Conservation (phyloP, 2,329 filamentous ascomycete genomes). For the Metarhizium robertsii region DNA sequence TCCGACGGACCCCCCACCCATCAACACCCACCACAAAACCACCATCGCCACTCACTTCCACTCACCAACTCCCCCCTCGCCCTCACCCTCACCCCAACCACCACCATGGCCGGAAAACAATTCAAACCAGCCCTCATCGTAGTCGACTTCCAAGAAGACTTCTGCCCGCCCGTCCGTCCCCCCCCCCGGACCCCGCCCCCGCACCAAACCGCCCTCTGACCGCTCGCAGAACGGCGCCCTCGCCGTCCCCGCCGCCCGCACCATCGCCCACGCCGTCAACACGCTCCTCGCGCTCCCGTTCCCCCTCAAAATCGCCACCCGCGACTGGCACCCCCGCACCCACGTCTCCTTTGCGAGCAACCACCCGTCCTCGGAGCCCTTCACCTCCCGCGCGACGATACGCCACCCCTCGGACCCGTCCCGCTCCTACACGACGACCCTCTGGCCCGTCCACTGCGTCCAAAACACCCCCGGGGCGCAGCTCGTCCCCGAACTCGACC, state of each 20-base stretch:
- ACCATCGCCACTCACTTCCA: background rate
- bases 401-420: slow-evolving; percentile 53
- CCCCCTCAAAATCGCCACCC: slow-evolving; percentile 68
- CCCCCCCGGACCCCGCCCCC: background rate
- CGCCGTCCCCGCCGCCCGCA: slow-evolving; percentile 64
- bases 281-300: slow-evolving; percentile 64
- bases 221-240: slow-evolving; percentile 64
- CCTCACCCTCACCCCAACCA: background rate
- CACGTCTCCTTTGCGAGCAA: slow-evolving; percentile 88
- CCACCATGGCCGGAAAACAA: slow-evolving; percentile 1
- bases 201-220: too few species aligned
- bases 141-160: slow-evolving; percentile 90
- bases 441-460: slow-evolving; percentile 92
- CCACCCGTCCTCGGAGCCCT: slow-evolving; percentile 60
- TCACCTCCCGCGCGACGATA: slow-evolving; percentile 55
- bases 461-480: slow-evolving; percentile 62
- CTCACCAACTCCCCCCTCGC: background rate
- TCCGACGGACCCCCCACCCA: too few species aligned
- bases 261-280: slow-evolving; percentile 65
- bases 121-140: slow-evolving; percentile 53
- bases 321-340: slow-evolving; percentile 76
- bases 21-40: too few species aligned
- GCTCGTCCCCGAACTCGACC: slow-evolving; percentile 63
- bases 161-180: slow-evolving; percentile 65
- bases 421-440: slow-evolving; percentile 54